Evolutionary conservation across 306 rosid genomes (phyloP).

Genomic region (Geum urbanum): DNA sequence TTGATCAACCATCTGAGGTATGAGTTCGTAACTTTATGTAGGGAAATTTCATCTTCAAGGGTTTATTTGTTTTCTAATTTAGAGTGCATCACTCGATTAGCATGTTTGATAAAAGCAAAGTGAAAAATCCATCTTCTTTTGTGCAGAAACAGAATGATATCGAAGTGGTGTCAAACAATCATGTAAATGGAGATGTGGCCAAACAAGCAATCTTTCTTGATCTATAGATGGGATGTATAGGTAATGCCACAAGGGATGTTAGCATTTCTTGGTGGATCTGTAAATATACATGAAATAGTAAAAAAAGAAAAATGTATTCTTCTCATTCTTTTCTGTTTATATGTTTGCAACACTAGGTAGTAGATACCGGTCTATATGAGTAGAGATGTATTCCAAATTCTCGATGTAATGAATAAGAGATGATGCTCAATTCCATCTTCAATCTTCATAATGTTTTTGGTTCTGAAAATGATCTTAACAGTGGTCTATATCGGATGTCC

Average conservation of each 20-base stretch:
- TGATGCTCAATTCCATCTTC: constrained; percentile 16
- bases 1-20: constrained; percentile 62
- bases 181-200: constrained; percentile 48
- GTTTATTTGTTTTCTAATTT: not conserved
- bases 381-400: constrained; percentile 29
- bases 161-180: constrained; percentile 29
- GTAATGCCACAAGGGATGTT: constrained; percentile 13
- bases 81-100: not conserved
- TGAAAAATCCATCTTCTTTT: not conserved
- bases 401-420: constrained; percentile 46
- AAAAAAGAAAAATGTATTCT: constrained; percentile 34
- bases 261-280: constrained; percentile 34
- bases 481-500: not conserved
- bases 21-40: constrained; percentile 28
- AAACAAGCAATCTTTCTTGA: constrained; percentile 57
- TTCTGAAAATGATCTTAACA: not conserved
- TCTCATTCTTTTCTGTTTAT: constrained; percentile 82
- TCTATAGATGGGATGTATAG: constrained; percentile 34
- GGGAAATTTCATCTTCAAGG: not conserved
- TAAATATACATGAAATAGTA: constrained; percentile 54
- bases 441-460: not conserved
- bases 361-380: constrained; percentile 2
- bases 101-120: not conserved
- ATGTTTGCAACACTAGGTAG: constrained; percentile 47
- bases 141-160: constrained; percentile 45